Conservation (phyloP, 2,329 filamentous ascomycete genomes). For the Fusarium sp. region DNA sequence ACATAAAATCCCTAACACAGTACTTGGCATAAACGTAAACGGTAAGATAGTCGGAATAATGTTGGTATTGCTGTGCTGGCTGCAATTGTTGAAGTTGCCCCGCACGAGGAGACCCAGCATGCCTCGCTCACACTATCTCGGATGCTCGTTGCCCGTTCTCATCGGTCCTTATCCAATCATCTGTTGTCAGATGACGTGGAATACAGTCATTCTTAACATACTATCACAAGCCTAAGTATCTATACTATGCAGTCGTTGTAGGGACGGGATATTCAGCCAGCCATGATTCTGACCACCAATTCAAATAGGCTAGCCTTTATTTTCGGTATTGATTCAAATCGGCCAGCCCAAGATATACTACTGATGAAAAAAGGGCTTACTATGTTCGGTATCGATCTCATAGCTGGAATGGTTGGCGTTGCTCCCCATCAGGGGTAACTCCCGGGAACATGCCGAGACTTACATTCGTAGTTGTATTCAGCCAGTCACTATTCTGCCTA, state of each 20-base stretch:
- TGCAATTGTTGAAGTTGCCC: background rate
- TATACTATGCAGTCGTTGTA: background rate
- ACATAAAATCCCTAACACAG: rapidly evolving
- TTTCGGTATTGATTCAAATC: background rate
- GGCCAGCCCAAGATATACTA: background rate
- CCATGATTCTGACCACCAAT: background rate
- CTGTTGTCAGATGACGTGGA: background rate
- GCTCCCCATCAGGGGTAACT: too few species aligned
- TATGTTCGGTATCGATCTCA: too few species aligned
- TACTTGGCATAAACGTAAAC: rapidly evolving
- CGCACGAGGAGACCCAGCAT: background rate
- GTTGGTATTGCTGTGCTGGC: background rate
- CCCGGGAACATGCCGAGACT: too few species aligned
- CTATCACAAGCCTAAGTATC: background rate
- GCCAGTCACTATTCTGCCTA: too few species aligned
- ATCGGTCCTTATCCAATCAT: background rate
- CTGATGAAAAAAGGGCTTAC: background rate
- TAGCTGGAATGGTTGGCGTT: too few species aligned
- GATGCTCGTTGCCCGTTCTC: background rate
- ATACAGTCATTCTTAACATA: background rate
- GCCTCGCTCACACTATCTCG: background rate
- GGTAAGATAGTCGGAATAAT: too few species aligned
- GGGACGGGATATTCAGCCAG: background rate
- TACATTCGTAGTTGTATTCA: too few species aligned
- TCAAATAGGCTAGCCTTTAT: too few species aligned